Evolutionary conservation across 2,329 filamentous ascomycete species (phyloP), one percentile per base, ranked within the genome.

Genomic region (Ceratocystis huliohia): DNA sequence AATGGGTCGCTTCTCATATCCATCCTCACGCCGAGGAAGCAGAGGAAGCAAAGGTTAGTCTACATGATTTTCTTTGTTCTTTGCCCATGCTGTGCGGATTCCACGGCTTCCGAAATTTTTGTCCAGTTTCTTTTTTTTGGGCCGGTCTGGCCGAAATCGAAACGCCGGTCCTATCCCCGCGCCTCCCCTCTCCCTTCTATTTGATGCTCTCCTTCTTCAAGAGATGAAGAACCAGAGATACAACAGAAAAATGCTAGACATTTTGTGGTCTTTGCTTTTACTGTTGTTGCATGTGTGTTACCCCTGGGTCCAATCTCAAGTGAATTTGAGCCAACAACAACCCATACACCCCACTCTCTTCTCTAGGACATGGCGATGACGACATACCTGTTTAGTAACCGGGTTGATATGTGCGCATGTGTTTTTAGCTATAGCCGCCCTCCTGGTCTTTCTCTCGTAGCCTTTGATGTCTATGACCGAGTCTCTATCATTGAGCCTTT

Each of bases 31-130:
- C 53, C 53, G 53, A 33, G 53, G 53, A 57, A 57, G 53, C 28
- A 57, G 53, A 57, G 53, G 53, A 33, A 57, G 53, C 15, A 57
- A 30, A 57, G 53, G 53, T 62, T 62, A 62, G 33, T 62, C 44
- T 62, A 28, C 10, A 44, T 25, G n/a, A 41, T 20, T 22, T 22
- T 8, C 28, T 62, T 62, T 62, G 2, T n/a, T 62, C 3, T 30
- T 57, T 57, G 5, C 10, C 53, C 53, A 56, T 57, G 22, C 17
- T 50, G 20, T 28, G 25, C 22, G 30, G 53, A 28, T 17, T 28
- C 53, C 53, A 57, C 53, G 53, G 53, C 22, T 57, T 57, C 25
- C 53, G 25, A 57, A 22, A 17, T 2, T 6, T 25, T 30, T 13
- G 46, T 50, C 22, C 22, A 30, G 28, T 28, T 57, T 57, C 53